Conservation (phyloP, 2,329 filamentous ascomycete species). For the Hypoxylon rubiginosum region DNA sequence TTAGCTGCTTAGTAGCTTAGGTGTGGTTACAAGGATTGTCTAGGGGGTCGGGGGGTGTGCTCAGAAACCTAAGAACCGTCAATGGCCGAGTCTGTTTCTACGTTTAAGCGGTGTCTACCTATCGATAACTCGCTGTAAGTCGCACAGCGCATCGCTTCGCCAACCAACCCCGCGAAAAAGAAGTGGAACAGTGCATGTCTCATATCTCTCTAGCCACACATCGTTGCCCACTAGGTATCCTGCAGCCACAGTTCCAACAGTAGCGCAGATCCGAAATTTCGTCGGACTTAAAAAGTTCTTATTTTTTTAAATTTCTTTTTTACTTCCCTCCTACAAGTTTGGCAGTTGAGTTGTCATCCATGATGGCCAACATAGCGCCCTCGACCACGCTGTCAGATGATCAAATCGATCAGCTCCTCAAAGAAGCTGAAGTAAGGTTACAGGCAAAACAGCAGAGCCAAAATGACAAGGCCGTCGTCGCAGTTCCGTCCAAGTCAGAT, state of each 20-base stretch:
- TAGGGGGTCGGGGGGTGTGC: conserved; percentile 18
- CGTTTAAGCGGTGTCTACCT: neutral
- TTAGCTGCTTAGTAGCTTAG: no score
- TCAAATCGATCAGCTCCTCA: conserved; percentile 73
- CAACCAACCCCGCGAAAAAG: conserved; percentile 15
- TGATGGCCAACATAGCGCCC: conserved; percentile 49
- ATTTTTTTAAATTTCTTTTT: conserved; percentile 25
- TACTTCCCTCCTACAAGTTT: conserved; percentile 1
- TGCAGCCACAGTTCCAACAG: conserved; percentile 1
- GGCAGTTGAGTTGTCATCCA: conserved; percentile 16
- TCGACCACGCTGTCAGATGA: conserved; percentile 69
- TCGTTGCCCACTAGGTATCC: no score
- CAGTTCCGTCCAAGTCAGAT: conserved; percentile 51
- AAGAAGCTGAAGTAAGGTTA: conserved; percentile 72
- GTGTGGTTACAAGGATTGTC: conserved; percentile 29
- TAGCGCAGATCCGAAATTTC: neutral
- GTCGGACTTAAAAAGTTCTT: neutral
- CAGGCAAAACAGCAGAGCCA: conserved; percentile 46
- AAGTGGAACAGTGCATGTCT: neutral
- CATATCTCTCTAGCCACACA: conserved; percentile 14
- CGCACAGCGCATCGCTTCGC: conserved; percentile 10
- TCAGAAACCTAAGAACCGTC: conserved; percentile 25
- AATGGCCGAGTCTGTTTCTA: conserved; percentile 19
- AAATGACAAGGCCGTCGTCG: conserved; percentile 49
- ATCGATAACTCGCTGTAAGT: conserved; percentile 32